phyloP scores from a whole-genome alignment of 1,139 yeast genomes.

The Suhomyces ambrosiae region DNA sequence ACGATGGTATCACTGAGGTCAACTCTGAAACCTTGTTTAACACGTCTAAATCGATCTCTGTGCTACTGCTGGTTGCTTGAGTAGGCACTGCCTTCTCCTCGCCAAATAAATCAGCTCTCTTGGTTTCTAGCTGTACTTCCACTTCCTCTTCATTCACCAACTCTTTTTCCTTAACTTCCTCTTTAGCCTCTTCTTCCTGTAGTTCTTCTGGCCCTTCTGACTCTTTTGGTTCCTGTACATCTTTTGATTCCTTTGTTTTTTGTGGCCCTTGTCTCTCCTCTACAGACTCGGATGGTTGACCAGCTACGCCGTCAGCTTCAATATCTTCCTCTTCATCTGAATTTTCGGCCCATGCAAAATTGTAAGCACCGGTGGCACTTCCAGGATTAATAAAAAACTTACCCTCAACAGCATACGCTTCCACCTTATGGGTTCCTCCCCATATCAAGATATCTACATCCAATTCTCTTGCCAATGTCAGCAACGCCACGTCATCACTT shows the following conservation, averaged over 20 bases:
- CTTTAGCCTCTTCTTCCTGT: conserved; percentile 22
- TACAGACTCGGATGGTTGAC: conserved; percentile 21
- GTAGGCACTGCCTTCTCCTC: conserved; percentile 16
- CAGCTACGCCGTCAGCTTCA: conserved; percentile 37
- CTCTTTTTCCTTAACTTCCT: conserved; percentile 19
- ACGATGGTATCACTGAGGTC: conserved; percentile 66
- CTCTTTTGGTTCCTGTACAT: conserved; percentile 22
- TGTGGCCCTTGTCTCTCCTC: conserved; percentile 23
- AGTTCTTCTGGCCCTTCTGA: conserved; percentile 21
- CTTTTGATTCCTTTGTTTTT: conserved; percentile 13
- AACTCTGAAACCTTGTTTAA: conserved; percentile 20
- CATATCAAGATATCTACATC: conserved; percentile 91
- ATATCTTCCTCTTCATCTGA: conserved; percentile 44
- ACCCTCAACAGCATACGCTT: conserved; percentile 90
- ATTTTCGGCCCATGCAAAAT: conserved; percentile 52
- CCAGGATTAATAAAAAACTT: conserved; percentile 95
- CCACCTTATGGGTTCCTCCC: conserved; percentile 96
- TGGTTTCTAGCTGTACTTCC: conserved; percentile 8
- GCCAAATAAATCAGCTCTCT: conserved; percentile 10
- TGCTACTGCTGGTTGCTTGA: conserved; percentile 8
- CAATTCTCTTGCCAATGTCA: conserved; percentile 83
- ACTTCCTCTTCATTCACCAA: conserved; percentile 6
- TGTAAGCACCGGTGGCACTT: conserved; percentile 89
- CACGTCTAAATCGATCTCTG: conserved; percentile 20
- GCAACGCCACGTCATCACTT: conserved; percentile 81